These are phyloP conservation scores for Boletus sensibilis DNA, from an alignment of 768 basidiomycete species.

Conservation along the genomic window DNA sequence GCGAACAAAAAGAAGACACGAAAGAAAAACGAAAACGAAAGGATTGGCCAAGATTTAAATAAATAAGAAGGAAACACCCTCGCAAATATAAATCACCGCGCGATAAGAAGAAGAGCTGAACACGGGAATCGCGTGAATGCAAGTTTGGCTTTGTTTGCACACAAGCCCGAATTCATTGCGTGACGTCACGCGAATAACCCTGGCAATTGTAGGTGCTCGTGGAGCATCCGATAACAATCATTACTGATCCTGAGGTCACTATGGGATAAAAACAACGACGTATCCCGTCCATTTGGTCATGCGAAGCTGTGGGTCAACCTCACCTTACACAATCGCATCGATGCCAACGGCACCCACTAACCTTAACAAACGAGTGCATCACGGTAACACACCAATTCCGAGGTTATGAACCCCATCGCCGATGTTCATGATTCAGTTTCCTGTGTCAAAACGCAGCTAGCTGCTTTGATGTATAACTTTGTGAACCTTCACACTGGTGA, in stretches of 20 bases:
- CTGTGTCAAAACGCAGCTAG: background rate
- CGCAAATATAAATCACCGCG: conserved; percentile 16
- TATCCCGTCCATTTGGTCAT: background rate
- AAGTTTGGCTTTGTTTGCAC: conserved; percentile 12
- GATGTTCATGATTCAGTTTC: background rate
- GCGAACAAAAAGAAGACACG: background rate
- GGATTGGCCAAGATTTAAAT: no score
- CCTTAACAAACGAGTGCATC: background rate
- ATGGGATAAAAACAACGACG: background rate
- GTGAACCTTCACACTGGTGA: background rate
- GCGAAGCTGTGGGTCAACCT: background rate
- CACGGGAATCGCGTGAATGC: background rate
- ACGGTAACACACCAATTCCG: background rate
- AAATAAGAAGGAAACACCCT: background rate
- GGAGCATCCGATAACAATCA: conserved; percentile 1
- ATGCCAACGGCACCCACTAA: background rate
- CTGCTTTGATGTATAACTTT: background rate
- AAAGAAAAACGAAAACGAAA: background rate
- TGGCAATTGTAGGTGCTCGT: background rate
- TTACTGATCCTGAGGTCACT: background rate
- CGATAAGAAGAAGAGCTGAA: conserved; percentile 1
- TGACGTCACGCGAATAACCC: conserved; percentile 27
- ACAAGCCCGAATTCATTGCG: conserved; percentile 1
- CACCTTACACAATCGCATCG: background rate
- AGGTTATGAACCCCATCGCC: background rate